Percentiles rank a stretch among this genome's conserved stretches.
phyloP scores from a whole-genome alignment of 2,329 filamentous ascomycete species.

The Myriosclerotinia scirpicola region DNA sequence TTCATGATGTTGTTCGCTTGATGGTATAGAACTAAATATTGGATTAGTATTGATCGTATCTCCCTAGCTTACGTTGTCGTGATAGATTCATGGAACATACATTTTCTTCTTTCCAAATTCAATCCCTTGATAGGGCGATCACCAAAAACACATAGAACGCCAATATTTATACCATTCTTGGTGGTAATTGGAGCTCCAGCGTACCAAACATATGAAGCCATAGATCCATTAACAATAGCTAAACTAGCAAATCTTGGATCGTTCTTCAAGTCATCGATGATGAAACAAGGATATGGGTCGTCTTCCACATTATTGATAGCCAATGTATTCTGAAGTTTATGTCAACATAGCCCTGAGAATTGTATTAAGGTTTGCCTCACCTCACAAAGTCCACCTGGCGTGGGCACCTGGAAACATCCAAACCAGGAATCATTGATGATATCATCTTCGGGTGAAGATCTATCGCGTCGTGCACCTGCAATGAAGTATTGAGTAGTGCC shows the following conservation, averaged over 20 bases:
- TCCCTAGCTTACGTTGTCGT: conserved; percentile 48
- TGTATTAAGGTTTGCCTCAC: conserved; percentile 24
- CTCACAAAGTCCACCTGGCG: conserved; percentile 37
- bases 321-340: conserved; percentile 15
- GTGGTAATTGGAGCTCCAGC: conserved; percentile 26
- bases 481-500: conserved; percentile 35
- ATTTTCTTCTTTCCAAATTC: conserved; percentile 20
- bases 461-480: conserved; percentile 30
- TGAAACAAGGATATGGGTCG: conserved; percentile 23
- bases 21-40: conserved; percentile 52
- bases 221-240: conserved; percentile 24
- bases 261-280: conserved; percentile 23
- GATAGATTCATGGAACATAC: conserved; percentile 38
- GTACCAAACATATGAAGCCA: conserved; percentile 26
- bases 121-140: conserved; percentile 35
- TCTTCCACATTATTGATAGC: neutral
- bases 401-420: conserved; percentile 33
- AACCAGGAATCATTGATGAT: conserved; percentile 33
- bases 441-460: conserved; percentile 15
- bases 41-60: conserved; percentile 31
- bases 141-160: conserved; percentile 59
- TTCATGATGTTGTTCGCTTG: conserved; percentile 51
- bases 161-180: conserved; percentile 44
- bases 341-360: neutral
- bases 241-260: conserved; percentile 24